Evolutionary conservation across 257 asterid genomes (phyloP).

Genomic region (Agastache rugosa): DNA sequence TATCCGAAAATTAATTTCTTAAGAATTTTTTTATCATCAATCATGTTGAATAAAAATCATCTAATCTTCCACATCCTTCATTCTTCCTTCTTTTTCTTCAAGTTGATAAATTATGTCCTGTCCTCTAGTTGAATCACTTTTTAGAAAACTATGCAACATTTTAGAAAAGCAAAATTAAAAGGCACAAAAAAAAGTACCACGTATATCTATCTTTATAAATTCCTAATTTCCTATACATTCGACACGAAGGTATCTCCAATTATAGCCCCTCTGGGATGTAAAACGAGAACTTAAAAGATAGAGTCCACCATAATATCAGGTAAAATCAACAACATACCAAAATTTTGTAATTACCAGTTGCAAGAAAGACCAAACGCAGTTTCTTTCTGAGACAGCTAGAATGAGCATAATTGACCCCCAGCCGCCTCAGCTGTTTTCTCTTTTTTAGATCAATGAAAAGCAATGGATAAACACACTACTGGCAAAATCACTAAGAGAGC

Average conservation of each 20-base stretch:
- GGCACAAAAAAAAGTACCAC: neutral
- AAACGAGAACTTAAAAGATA: neutral
- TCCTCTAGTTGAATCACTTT: neutral
- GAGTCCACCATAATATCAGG: neutral
- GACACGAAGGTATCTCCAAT: neutral
- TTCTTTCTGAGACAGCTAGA: neutral
- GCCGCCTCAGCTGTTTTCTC: neutral
- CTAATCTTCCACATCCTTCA: neutral
- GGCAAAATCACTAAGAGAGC: neutral
- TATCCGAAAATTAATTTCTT: too few species aligned
- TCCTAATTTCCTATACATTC: neutral
- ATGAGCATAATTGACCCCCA: neutral
- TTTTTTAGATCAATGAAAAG: neutral
- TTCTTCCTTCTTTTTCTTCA: neutral
- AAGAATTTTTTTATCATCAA: too few species aligned
- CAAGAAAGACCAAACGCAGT: conserved; percentile 9
- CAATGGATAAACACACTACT: neutral
- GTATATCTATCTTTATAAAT: neutral
- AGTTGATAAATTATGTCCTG: neutral
- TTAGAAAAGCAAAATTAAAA: neutral
- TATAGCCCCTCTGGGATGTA: too few species aligned
- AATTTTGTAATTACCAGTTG: neutral
- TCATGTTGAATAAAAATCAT: neutral
- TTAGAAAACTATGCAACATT: neutral
- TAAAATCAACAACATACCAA: conserved; percentile 2